These are phyloP conservation scores for Cruciata laevipes DNA, from an alignment of 257 asterid genomes.

Conservation along the genomic window DNA sequence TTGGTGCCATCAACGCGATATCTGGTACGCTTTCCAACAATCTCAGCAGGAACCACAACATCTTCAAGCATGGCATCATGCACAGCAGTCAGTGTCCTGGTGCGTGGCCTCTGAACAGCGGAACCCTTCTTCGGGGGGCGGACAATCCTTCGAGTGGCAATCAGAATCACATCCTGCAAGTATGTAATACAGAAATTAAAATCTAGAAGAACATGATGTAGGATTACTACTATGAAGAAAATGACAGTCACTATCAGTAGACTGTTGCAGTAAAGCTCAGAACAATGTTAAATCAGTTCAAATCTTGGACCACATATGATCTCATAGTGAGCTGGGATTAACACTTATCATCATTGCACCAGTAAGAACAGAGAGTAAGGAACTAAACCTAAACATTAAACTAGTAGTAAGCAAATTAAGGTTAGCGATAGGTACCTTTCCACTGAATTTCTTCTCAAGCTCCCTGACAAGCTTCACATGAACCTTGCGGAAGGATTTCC, in stretches of 20 bases:
- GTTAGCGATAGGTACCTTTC: slow-evolving; percentile 49
- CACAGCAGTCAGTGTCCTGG: slow-evolving; percentile 82
- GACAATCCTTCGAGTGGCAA: slow-evolving; percentile 69
- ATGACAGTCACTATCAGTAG: neutral
- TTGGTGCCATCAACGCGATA: slow-evolving; percentile 76
- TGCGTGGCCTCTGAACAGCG: slow-evolving; percentile 75
- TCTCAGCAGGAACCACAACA: slow-evolving; percentile 78
- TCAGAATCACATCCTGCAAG: slow-evolving; percentile 62
- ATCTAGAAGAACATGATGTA: no score
- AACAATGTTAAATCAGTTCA: slow-evolving; percentile 7
- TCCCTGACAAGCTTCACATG: slow-evolving; percentile 80
- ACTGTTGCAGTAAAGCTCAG: slow-evolving; percentile 4
- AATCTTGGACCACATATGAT: slow-evolving; percentile 5
- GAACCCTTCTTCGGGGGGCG: slow-evolving; percentile 93
- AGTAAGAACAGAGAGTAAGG: neutral
- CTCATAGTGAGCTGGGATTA: slow-evolving; percentile 15
- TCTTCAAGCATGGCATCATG: slow-evolving; percentile 89
- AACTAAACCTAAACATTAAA: neutral
- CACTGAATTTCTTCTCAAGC: slow-evolving; percentile 94
- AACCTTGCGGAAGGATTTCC: slow-evolving; percentile 86
- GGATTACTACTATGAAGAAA: neutral
- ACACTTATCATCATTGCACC: slow-evolving; percentile 5
- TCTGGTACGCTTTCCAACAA: slow-evolving; percentile 64
- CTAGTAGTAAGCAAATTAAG: no score
- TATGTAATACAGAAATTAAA: neutral